Evolutionary conservation across 192 early-diverging fungal genomes (phyloP).

Genomic region (Podila epicladia): DNA sequence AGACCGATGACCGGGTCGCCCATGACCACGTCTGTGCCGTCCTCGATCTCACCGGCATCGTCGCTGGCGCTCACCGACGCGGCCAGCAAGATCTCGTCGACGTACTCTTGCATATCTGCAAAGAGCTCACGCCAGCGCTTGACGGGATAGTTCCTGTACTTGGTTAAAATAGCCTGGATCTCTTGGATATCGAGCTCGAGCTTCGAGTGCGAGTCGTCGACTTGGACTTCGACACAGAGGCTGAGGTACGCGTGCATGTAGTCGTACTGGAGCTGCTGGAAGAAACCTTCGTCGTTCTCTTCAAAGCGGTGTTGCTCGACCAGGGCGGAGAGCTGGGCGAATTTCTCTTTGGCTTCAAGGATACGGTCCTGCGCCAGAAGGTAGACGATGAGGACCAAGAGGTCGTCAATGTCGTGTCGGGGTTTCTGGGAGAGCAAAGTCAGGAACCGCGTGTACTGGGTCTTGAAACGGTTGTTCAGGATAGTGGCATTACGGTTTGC

Average conservation of each 20-base stretch:
- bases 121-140: slow-evolving; percentile 55
- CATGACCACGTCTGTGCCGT: background rate
- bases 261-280: slow-evolving; percentile 53
- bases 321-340: slow-evolving; percentile 9
- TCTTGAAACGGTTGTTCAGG: slow-evolving; percentile 50
- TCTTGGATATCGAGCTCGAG: slow-evolving; percentile 17
- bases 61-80: background rate
- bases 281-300: background rate
- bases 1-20: background rate
- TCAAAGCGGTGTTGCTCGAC: slow-evolving; percentile 14
- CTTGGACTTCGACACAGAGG: slow-evolving; percentile 45
- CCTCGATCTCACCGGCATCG: background rate
- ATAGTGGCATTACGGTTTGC: slow-evolving; percentile 33
- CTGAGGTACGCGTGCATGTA: slow-evolving; percentile 58
- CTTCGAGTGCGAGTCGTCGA: slow-evolving; percentile 4
- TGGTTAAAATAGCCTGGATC: slow-evolving; percentile 23
- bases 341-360: slow-evolving; percentile 45
- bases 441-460: slow-evolving; percentile 51
- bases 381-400: slow-evolving; percentile 51
- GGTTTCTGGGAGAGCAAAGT: slow-evolving; percentile 40
- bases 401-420: slow-evolving; percentile 26
- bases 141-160: slow-evolving; percentile 51
- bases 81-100: slow-evolving; percentile 30
- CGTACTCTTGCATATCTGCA: slow-evolving; percentile 45
- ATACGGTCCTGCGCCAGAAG: slow-evolving; percentile 59